phyloP scores from a whole-genome alignment of 2,329 filamentous ascomycete genomes.

The Colletotrichum sp. region DNA sequence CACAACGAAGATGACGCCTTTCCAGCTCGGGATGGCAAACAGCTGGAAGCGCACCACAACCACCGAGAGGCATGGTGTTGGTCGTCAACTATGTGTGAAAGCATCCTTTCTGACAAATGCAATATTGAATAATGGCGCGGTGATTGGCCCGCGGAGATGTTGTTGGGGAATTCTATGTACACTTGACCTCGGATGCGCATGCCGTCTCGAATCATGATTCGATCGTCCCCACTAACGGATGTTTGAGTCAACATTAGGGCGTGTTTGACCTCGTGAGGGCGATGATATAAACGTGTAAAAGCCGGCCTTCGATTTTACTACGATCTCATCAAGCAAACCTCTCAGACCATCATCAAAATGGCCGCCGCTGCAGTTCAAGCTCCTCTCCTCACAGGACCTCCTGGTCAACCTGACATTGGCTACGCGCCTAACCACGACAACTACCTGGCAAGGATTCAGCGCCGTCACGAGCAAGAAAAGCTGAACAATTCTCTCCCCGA shows the following conservation, averaged over 20 bases:
- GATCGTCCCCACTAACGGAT: background rate
- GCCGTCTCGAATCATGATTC: background rate
- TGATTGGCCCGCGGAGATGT: background rate
- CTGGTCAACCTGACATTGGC: constrained; percentile 62
- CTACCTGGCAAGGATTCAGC: constrained; percentile 55
- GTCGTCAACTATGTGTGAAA: background rate
- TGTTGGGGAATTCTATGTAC: background rate
- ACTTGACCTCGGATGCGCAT: background rate
- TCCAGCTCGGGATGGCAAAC: background rate
- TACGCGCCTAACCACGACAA: constrained; percentile 61
- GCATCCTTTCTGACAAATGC: constrained; percentile 1
- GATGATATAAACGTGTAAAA: background rate
- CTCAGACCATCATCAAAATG: constrained; percentile 15
- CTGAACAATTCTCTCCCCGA: constrained; percentile 46
- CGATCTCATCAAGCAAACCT: background rate
- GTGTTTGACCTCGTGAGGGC: background rate
- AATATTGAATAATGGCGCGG: background rate
- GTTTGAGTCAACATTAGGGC: background rate
- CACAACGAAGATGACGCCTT: constrained; percentile 5
- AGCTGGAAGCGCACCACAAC: background rate
- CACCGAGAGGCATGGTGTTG: background rate
- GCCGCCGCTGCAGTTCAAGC: constrained; percentile 23
- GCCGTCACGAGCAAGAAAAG: constrained; percentile 44
- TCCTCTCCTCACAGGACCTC: constrained; percentile 26
- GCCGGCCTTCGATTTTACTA: background rate